Evolutionary conservation across 805 yeast genomes (phyloP).

Genomic region (Candida rishiriensis): DNA sequence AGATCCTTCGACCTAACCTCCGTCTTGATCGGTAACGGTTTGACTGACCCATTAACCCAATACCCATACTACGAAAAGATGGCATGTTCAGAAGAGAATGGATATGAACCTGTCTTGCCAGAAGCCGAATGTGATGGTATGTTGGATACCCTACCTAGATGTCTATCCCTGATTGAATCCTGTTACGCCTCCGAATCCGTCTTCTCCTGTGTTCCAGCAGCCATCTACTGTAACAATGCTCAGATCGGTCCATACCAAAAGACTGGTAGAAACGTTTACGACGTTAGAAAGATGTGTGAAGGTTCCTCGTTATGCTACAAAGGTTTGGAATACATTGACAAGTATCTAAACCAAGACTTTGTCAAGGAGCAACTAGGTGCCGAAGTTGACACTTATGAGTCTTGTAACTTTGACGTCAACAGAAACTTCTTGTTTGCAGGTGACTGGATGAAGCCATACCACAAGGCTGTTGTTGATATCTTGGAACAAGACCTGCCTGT

Average conservation of each 20-base stretch:
- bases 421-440: conserved; percentile 52
- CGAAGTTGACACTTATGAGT: conserved; percentile 42
- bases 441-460: conserved; percentile 65
- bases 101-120: conserved; percentile 67
- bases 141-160: conserved; percentile 58
- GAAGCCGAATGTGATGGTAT: conserved; percentile 67
- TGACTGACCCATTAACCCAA: conserved; percentile 80
- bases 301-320: conserved; percentile 51
- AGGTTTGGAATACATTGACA: conserved; percentile 44
- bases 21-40: conserved; percentile 87
- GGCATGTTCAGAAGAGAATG: conserved; percentile 87
- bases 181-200: conserved; percentile 61
- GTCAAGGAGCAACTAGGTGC: conserved; percentile 60
- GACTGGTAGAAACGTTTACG: conserved; percentile 62
- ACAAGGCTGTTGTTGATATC: conserved; percentile 49
- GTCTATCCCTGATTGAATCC: conserved; percentile 54
- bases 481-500: conserved; percentile 72
- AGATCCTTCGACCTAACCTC: conserved; percentile 65
- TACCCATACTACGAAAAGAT: conserved; percentile 79
- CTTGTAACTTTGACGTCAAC: conserved; percentile 49
- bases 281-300: conserved; percentile 52
- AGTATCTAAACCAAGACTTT: conserved; percentile 47
- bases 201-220: conserved; percentile 60
- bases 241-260: conserved; percentile 54
- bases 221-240: conserved; percentile 58